These are phyloP conservation scores for Citrus sinensis DNA, from an alignment of 345 rosid species.

Conservation along the genomic window DNA sequence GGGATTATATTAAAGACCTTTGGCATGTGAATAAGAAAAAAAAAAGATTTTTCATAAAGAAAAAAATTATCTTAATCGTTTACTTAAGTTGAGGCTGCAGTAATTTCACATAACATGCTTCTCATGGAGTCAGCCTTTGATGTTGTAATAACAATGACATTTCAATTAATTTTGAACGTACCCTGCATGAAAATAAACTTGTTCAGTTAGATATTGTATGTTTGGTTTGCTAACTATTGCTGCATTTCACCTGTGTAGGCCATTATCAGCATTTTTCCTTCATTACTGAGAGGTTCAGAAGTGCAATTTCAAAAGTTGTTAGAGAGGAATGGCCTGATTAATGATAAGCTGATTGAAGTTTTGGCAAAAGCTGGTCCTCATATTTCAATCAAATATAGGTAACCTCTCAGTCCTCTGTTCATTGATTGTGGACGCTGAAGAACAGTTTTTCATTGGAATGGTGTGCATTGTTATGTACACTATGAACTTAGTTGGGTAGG, in stretches of 20 bases:
- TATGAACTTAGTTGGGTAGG: not conserved
- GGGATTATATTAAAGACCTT: not conserved
- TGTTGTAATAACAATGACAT: not conserved
- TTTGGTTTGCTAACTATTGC: not conserved
- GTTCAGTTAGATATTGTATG: not conserved
- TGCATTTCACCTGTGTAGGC: conserved; percentile 35
- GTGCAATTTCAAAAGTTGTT: conserved; percentile 41
- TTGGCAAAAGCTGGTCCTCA: conserved; percentile 70
- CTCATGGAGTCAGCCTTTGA: not conserved
- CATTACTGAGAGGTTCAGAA: conserved; percentile 74
- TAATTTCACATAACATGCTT: not conserved
- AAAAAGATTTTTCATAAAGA: not conserved
- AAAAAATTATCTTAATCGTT: not conserved
- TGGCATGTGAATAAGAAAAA: not conserved
- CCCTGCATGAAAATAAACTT: conserved; percentile 8
- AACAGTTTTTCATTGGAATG: not conserved
- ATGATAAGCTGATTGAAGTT: conserved; percentile 49
- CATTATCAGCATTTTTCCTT: conserved; percentile 62
- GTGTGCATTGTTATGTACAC: not conserved
- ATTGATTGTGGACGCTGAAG: not conserved
- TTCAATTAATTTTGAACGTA: not conserved
- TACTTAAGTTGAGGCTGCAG: not conserved
- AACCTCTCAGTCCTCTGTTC: conserved; percentile 14
- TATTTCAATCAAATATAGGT: conserved; percentile 68
- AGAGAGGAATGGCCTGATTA: conserved; percentile 39